Evolutionary conservation across 352 stramenopile species (phyloP), one percentile per base, ranked within the genome.

Genomic region (Peronospora tabacina): DNA sequence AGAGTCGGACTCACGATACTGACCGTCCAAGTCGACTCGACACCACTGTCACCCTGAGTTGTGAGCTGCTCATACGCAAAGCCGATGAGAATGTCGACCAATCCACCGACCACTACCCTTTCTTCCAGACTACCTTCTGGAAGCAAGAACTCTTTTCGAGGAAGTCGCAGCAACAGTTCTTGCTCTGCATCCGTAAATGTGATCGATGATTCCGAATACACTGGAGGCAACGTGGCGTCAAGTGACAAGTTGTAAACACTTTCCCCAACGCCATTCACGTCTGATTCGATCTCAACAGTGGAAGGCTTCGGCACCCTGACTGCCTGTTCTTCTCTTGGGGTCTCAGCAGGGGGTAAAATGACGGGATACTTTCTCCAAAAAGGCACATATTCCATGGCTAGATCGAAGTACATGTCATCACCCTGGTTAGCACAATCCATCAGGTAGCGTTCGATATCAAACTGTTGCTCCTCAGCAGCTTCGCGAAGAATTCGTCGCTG

Each of bases 11-110:
- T 98, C 17, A 98, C 60, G 57, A 93, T 98, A 36, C 90, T 94
- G 8, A 97, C 84, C 11, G 95, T 98, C 95, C 95, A 99, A 10
- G 93, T 87, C 6, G 94, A 98, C 72, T 99, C 96, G 5, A 98
- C 83, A 7, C 79, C 95, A 42, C 87, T 83, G 56, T 99, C 96
- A 29, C 94, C 95, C 48, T 96, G 80, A 1, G 90, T 98, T 10
- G 85, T 95, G 24, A 98, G 66, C 39, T 97, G 79, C 49, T 99
- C 96, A 66, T 99, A 99, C 5, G 70, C 80, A 58, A 97, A 98
- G 3, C 90, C 89, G 32, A 97, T 91, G 20, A 98, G 70, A 41
- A 99, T 84, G 58, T 98, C 95, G 1, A 91, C 64, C 5, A 98
- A 72, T 16, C 84, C 88, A 36, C 87, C 73, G 10, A 96, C 58